A percentile compares a stretch with the other conserved stretches of the same genome.
These are phyloP conservation scores for Exophiala lecanii-corni DNA, from an alignment of 2,329 filamentous ascomycete genomes.

Conservation along the genomic window DNA sequence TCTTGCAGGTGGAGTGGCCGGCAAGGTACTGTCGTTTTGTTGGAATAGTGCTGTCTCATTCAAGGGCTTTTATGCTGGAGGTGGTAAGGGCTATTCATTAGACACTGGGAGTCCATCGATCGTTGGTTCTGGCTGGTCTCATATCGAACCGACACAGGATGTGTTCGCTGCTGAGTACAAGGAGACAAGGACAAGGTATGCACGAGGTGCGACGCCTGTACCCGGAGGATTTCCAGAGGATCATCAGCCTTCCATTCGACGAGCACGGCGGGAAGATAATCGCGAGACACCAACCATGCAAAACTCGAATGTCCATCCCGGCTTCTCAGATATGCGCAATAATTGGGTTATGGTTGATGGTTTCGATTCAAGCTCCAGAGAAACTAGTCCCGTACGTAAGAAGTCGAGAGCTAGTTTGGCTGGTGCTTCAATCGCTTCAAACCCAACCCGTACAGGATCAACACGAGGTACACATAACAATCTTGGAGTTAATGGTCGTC, in stretches of 20 bases:
- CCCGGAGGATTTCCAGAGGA: slow-evolving; percentile 53
- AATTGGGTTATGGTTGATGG: slow-evolving; percentile 66
- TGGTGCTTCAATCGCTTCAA: slow-evolving; percentile 5
- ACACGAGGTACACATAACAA: slow-evolving; percentile 1
- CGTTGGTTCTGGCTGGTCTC: slow-evolving; percentile 30
- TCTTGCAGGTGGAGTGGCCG: slow-evolving; percentile 42
- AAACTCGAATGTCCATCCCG: slow-evolving; percentile 1
- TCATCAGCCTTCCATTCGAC: too few species aligned
- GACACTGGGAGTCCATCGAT: slow-evolving; percentile 29
- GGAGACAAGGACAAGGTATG: slow-evolving; percentile 4
- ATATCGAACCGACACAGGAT: slow-evolving; percentile 30
- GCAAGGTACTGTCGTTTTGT: slow-evolving; percentile 83
- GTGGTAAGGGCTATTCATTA: slow-evolving; percentile 66
- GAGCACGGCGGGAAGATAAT: too few species aligned
- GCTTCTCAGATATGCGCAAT: slow-evolving; percentile 43
- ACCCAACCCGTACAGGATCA: background rate
- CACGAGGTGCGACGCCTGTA: slow-evolving; percentile 39
- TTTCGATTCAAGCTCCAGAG: slow-evolving; percentile 14
- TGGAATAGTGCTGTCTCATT: slow-evolving; percentile 61
- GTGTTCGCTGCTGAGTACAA: slow-evolving; percentile 21
- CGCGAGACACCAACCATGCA: too few species aligned
- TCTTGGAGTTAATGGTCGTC: slow-evolving; percentile 16
- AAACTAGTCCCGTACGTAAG: slow-evolving; percentile 26
- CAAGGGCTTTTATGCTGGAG: slow-evolving; percentile 80
- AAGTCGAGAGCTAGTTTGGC: slow-evolving; percentile 21